phyloP scores from a whole-genome alignment of 768 basidiomycete species.

The Flagelloscypha sp. region DNA sequence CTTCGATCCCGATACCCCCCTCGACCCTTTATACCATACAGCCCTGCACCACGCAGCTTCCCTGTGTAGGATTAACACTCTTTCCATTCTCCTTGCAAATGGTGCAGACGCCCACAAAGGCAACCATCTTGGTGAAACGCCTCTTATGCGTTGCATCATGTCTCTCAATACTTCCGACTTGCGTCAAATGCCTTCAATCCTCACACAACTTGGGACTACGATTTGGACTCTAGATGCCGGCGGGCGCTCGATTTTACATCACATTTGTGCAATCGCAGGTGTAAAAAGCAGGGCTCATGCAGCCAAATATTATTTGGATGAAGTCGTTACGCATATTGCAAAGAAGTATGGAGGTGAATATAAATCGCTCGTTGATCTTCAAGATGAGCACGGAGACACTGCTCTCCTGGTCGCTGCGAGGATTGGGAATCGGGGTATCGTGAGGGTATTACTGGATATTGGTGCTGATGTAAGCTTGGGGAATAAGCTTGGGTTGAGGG shows the following conservation, averaged over 20 bases:
- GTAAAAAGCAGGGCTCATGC: slow-evolving; percentile 79
- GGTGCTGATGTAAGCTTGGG: slow-evolving; percentile 83
- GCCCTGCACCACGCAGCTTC: slow-evolving; percentile 91
- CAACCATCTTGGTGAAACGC: slow-evolving; percentile 90
- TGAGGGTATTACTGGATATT: slow-evolving; percentile 80
- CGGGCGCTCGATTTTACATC: slow-evolving; percentile 89
- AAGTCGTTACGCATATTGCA: slow-evolving; percentile 81
- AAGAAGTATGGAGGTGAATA: slow-evolving; percentile 71
- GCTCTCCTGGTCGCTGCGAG: slow-evolving; percentile 92
- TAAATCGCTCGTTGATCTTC: slow-evolving; percentile 75
- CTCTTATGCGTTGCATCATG: slow-evolving; percentile 85
- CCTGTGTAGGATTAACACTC: slow-evolving; percentile 59
- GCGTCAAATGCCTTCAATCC: too few species aligned
- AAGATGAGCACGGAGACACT: slow-evolving; percentile 94
- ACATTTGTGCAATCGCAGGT: slow-evolving; percentile 84
- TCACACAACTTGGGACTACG: too few species aligned
- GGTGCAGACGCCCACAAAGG: slow-evolving; percentile 89
- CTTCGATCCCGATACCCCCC: slow-evolving; percentile 71
- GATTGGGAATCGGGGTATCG: slow-evolving; percentile 83
- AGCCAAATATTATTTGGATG: slow-evolving; percentile 88
- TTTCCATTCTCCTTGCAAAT: slow-evolving; percentile 59
- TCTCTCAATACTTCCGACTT: slow-evolving; percentile 81
- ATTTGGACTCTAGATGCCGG: too few species aligned
- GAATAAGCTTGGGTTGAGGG: slow-evolving; percentile 89
- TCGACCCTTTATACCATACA: slow-evolving; percentile 93